Evolutionary conservation across 208 protist species (phyloP), one percentile per base, ranked within the genome.

Genomic region (Trypanosomatidae sp.): DNA sequence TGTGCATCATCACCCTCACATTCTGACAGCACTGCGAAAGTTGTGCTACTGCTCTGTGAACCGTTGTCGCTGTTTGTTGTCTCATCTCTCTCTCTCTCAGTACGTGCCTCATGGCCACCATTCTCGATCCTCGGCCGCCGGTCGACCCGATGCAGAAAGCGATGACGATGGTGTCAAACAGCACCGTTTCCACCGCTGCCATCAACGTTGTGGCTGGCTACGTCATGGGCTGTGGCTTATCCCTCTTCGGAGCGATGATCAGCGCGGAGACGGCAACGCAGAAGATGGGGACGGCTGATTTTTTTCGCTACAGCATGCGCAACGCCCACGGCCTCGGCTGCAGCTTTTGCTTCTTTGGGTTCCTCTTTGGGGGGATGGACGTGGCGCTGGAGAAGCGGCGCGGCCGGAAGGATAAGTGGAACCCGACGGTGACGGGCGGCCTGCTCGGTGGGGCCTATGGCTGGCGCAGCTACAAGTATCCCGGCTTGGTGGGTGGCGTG

Each of bases 331-430:
- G 82, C 59, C 76, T 95, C 19, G 94, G 87, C 58, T 49, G 60
- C 62, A 93, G 73, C 70, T 97, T 97, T 66, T 86, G 85, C 71
- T 90, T 89, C 47, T 97, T 97, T 71, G 91, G 91, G n/a, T 95
- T 97, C 64, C 76, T 97, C 59, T 96, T 97, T 66, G 89, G 91
- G 15, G 92, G 91, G 3, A 78, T 96, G 22, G 94, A 97, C 79
- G 91, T 95, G 56, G 92, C 91, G 65, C 66, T 97, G 60, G 91
- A 97, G 87, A 97, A 97, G 89, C 91, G 94, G 2, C 90, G 94
- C 19, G 94, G 91, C 10, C 76, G 80, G n/a, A 96, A 97, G 76
- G 94, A 97, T 69, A 39, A 81, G 71, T 94, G 83, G 88, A 97
- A 97, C 76, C 87, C 91, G 15, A 91, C 88, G 12, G 65, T 89